A percentile compares a stretch with the other conserved stretches of the same genome.
These are phyloP conservation scores for Torulaspora globosa DNA, from an alignment of 1,139 yeast species.

Conservation along the genomic window DNA sequence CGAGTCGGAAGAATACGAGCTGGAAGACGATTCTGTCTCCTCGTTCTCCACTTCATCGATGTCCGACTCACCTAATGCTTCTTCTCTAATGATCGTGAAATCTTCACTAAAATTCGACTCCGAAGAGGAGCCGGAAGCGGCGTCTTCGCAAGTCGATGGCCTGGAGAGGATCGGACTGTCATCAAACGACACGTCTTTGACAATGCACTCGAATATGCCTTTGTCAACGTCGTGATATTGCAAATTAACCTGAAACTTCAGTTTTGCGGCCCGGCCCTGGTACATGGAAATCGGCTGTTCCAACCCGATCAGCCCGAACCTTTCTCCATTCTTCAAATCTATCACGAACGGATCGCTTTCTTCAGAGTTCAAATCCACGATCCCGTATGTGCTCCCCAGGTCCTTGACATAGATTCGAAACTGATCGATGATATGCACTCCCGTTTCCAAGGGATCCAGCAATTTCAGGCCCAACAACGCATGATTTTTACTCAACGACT, in stretches of 20 bases:
- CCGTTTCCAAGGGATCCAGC: slow-evolving; percentile 16
- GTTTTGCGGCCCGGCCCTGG: slow-evolving; percentile 14
- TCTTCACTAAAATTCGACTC: slow-evolving; percentile 11
- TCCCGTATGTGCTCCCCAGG: slow-evolving; percentile 25
- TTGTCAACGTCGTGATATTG: slow-evolving; percentile 8
- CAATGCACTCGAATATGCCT: slow-evolving; percentile 14
- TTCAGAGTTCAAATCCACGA: slow-evolving; percentile 26
- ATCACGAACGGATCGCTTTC: slow-evolving; percentile 20
- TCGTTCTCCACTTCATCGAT: slow-evolving; percentile 1
- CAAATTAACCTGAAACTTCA: slow-evolving; percentile 15
- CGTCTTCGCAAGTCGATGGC: slow-evolving; percentile 12
- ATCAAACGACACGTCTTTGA: slow-evolving; percentile 13
- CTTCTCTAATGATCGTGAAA: slow-evolving; percentile 1
- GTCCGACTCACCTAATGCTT: background rate
- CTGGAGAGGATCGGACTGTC: slow-evolving; percentile 14
- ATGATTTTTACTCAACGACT: slow-evolving; percentile 24
- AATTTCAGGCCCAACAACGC: slow-evolving; percentile 24
- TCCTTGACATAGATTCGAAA: slow-evolving; percentile 28
- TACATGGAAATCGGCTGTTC: slow-evolving; percentile 8
- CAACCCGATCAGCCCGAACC: slow-evolving; percentile 24
- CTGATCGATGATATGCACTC: slow-evolving; percentile 17
- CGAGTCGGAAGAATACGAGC: background rate
- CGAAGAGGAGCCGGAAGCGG: slow-evolving; percentile 6
- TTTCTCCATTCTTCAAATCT: slow-evolving; percentile 28
- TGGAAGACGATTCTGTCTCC: background rate